A percentile compares a stretch with the other conserved stretches of the same genome.
phyloP scores from a whole-genome alignment of 2,329 filamentous ascomycete species.

The Akanthomyces muscarius region DNA sequence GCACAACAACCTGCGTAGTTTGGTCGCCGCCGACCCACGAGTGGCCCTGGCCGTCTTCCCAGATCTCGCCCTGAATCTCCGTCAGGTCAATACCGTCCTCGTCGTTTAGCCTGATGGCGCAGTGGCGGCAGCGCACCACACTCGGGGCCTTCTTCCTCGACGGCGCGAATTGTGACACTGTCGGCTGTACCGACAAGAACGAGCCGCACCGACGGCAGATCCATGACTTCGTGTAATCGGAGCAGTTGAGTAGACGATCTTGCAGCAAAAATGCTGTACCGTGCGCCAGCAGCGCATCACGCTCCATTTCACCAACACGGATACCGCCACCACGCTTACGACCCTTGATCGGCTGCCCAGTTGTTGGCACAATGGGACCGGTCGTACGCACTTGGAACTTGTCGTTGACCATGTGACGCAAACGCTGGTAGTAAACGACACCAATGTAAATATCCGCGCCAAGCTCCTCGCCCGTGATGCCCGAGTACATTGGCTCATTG shows the following conservation, averaged over 20 bases:
- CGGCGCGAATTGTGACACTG: constrained; percentile 58
- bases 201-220: constrained; percentile 86
- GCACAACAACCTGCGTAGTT: constrained; percentile 86
- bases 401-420: constrained; percentile 99
- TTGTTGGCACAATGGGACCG: constrained; percentile 83
- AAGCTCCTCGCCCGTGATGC: constrained; percentile 92
- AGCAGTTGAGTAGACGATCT: constrained; percentile 95
- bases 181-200: constrained; percentile 83
- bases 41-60: constrained; percentile 85
- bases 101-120: constrained; percentile 60
- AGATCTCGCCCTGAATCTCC: constrained; percentile 67
- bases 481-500: constrained; percentile 98
- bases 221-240: constrained; percentile 85
- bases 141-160: constrained; percentile 63
- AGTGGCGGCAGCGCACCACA: constrained; percentile 74
- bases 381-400: constrained; percentile 98
- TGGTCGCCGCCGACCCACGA: constrained; percentile 86
- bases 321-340: constrained; percentile 96
- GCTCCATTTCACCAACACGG: constrained; percentile 98
- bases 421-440: constrained; percentile 95
- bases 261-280: constrained; percentile 93
- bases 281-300: constrained; percentile 90
- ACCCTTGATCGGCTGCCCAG: constrained; percentile 95
- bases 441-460: constrained; percentile 94
- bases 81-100: constrained; percentile 54